Evolutionary conservation across 106 monocot genomes (phyloP).

Genomic region (Triglochin maritima): DNA sequence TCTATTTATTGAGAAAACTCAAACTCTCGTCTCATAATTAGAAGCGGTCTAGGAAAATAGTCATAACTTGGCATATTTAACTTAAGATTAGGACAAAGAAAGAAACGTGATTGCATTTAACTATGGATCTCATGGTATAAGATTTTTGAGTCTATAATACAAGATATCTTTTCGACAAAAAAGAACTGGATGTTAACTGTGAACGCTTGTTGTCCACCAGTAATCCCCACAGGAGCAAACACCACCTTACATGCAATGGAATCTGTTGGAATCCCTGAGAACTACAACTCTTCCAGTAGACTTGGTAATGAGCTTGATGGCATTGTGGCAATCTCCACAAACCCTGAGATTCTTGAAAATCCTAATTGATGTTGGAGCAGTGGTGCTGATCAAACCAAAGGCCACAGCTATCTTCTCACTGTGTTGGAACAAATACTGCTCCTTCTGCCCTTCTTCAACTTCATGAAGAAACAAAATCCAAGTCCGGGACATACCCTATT

Average conservation of each 20-base stretch:
- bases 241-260: conserved; percentile 40
- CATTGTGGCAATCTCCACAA: conserved; percentile 61
- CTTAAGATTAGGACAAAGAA: too few species aligned
- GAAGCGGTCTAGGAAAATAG: too few species aligned
- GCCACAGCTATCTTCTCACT: conserved; percentile 82
- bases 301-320: conserved; percentile 44
- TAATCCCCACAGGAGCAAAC: conserved; percentile 57
- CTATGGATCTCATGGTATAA: too few species aligned
- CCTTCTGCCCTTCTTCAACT: conserved; percentile 47
- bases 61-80: too few species aligned
- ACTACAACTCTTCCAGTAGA: conserved; percentile 31
- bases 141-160: too few species aligned
- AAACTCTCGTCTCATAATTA: too few species aligned
- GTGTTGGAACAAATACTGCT: conserved; percentile 55
- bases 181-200: too few species aligned
- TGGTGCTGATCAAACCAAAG: conserved; percentile 56
- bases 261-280: conserved; percentile 45
- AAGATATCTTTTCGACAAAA: too few species aligned
- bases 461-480: conserved; percentile 58
- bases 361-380: conserved; percentile 39
- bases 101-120: too few species aligned
- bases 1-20: too few species aligned
- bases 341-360: conserved; percentile 72
- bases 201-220: conserved; percentile 18
- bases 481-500: conserved; percentile 55